Base-by-base conservation (phyloP, 1,284 basidiomycete genomes). In the Boletus mariae region DNA sequence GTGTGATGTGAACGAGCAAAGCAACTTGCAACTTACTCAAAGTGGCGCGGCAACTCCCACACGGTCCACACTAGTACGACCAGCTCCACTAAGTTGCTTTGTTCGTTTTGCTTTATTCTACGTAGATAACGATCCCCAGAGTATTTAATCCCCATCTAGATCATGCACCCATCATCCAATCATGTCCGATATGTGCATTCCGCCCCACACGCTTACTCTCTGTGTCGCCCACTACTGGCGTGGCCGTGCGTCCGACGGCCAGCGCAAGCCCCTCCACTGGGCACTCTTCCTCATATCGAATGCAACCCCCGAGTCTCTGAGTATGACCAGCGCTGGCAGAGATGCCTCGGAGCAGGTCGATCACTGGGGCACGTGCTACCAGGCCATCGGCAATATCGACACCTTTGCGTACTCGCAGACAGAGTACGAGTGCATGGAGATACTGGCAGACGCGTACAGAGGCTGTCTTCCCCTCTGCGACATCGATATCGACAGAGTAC, bases 171-270 rank as follows among this genome's bases (percentile, higher is more conserved):
- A 10, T 1, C 44, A 25, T 10, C 25, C 45, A 51, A 20, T 8
- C 55, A 66, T 67, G 67, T 55, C 54, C 12, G 59, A 62, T 43
- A 42, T 61, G 10, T 45, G 47, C 45, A 41, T 7, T 8, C 59
- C 49, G 1, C 54, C 63, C 1, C 56, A 57, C 56, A 61, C 61
- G n/a, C 56, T 66, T 47, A 62, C 63, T 1, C 52, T 66, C 45
- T 69, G 65, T 47, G 55, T 66, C 28, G 67, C 64, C 4, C 64
- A 68, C 29, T 66, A 69, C 47, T 67, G 62, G 67, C 67, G 67
- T 5, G 61, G 67, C 7, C 53, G 56, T 32, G 20, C 55, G 1
- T 44, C 40, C 1, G 58, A 67, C 37, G 64, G 67, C 35, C 60
- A 66, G 35, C 53, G 59, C 17, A 23, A 59, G 9, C 67, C 68